Conservation (phyloP, 345 rosid genomes). For the Syzygium grande region DNA sequence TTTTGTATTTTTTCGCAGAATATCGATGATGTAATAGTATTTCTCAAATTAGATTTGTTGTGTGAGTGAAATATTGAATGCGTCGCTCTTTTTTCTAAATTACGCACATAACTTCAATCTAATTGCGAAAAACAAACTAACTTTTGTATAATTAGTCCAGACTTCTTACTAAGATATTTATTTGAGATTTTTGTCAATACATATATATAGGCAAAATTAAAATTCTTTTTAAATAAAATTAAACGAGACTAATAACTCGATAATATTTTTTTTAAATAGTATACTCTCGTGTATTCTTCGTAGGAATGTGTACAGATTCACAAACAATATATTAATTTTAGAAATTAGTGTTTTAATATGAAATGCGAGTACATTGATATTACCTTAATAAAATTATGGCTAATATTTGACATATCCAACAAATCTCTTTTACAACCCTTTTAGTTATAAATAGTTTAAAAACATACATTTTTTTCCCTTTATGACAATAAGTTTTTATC, state of each 20-base stretch:
- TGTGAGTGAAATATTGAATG: background rate
- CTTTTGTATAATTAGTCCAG: background rate
- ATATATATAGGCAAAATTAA: background rate
- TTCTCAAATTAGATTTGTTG: background rate
- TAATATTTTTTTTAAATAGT: background rate
- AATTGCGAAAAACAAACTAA: background rate
- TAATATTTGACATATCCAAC: background rate
- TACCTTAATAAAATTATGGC: background rate
- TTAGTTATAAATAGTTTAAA: background rate
- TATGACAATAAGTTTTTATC: background rate
- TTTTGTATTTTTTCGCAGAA: background rate
- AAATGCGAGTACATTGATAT: background rate
- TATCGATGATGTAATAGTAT: background rate
- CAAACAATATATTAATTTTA: background rate
- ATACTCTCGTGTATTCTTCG: background rate
- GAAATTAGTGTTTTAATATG: background rate
- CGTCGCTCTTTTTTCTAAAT: no score
- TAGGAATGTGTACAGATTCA: background rate
- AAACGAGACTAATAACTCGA: background rate
- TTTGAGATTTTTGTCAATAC: background rate
- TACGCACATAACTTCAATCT: background rate
- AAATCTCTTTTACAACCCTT: background rate
- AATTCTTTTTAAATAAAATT: background rate
- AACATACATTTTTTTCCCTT: background rate
- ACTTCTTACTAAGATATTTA: background rate